Evolutionary conservation across 2,329 filamentous ascomycete genomes (phyloP), one percentile per base, ranked within the genome.

Genomic region (Talaromyces funiculosus): DNA sequence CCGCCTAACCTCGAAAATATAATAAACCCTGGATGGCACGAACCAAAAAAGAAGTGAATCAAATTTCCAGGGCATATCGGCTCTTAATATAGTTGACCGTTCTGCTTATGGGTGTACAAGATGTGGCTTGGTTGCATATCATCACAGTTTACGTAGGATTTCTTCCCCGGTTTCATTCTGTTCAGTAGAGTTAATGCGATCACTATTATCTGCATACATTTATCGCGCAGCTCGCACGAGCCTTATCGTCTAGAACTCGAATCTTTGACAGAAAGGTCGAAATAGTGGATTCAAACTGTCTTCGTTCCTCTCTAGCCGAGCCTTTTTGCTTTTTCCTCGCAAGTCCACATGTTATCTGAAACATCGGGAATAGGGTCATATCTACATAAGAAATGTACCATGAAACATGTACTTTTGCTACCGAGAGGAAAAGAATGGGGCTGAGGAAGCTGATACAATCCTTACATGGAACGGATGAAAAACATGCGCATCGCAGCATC

Each of bases 381-480:
- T 53, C n/a, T 37, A 53, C 51, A 10, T 9, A 10, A 35, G 31
- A 24, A 54, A 40, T 40, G 51, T 54, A 26, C 35, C 47, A 51
- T 51, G 45, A 49, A 24, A 33, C 31, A 49, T 33, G 12, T n/a
- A 49, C 16, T 31, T 29, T 29, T 8, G 16, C 26, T 31, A 18
- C 33, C 37, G 43, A 38, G 20, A 40, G 24, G 47, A 16, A 49
- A 49, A 47, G 42, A 57, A 57, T 57, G 55, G 54, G 55, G 42
- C 55, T 57, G 45, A 31, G 14, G 29, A 58, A 51, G 29, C 56
- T 40, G 56, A 31, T 57, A 47, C 56, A 40, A 31, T 54, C 57
- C 57, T 59, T 59, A 26, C 57, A 45, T 59, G 33, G 12, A 20
- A 29, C 26, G n/a, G 31, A 37, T 22, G n/a, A 49, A 49, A 47